Percentiles rank a stretch among this genome's conserved stretches.
Conservation (phyloP, 441 rosid genomes). For the Adansonia grandidieri region DNA sequence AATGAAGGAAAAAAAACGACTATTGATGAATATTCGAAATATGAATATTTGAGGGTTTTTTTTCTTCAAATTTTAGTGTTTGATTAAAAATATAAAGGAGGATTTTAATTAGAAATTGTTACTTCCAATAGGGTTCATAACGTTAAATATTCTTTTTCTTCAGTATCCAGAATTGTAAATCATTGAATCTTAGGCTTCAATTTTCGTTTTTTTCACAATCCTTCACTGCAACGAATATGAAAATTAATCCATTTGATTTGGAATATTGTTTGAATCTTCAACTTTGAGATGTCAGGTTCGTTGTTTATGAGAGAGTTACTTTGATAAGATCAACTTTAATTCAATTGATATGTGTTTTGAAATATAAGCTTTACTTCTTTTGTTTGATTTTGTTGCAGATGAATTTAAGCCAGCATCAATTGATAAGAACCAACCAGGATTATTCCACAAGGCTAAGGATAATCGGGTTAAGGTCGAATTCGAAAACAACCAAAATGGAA, state of each 20-base stretch:
- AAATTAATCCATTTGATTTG: neutral
- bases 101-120: neutral
- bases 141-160: neutral
- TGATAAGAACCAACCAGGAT: constrained; percentile 53
- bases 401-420: constrained; percentile 67
- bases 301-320: neutral
- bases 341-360: neutral
- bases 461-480: constrained; percentile 53
- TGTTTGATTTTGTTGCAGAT: constrained; percentile 39
- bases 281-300: constrained; percentile 8
- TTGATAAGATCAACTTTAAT: too few species aligned
- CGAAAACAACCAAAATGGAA: constrained; percentile 57
- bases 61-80: neutral
- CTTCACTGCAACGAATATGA: neutral
- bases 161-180: constrained; percentile 2
- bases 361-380: neutral
- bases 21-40: neutral
- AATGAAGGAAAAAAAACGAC: neutral
- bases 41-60: too few species aligned
- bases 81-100: neutral
- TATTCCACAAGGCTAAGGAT: constrained; percentile 48
- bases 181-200: neutral
- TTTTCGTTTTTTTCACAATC: neutral
- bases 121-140: neutral
- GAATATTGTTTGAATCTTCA: neutral